phyloP scores from a whole-genome alignment of 306 rosid species.

The Erythrophleum fordii region DNA sequence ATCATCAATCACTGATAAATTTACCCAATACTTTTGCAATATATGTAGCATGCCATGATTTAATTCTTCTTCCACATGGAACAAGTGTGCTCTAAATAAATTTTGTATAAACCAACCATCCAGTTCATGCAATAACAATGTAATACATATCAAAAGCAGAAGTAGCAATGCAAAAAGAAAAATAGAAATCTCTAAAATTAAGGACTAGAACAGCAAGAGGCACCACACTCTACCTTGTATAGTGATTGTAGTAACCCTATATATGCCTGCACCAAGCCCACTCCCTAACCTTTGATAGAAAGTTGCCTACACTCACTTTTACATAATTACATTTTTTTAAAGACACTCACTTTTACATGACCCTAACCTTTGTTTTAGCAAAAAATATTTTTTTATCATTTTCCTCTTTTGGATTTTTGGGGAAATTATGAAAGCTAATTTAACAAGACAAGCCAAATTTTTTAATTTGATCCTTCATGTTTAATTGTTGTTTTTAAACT shows the following conservation, averaged over 20 bases:
- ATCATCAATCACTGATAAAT: not conserved
- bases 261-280: constrained; percentile 78
- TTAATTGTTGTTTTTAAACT: no score
- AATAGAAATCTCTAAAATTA: constrained; percentile 29
- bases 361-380: no score
- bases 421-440: no score
- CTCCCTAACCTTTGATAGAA: constrained; percentile 99
- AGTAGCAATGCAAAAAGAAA: constrained; percentile 10
- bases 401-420: no score
- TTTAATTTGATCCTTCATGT: no score
- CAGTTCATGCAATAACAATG: constrained; percentile 7
- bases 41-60: not conserved
- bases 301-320: no score
- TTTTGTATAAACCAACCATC: constrained; percentile 16
- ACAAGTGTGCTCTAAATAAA: constrained; percentile 24
- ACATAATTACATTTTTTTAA: no score
- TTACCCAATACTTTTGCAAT: not conserved
- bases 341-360: no score
- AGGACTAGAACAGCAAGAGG: constrained; percentile 23
- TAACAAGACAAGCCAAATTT: no score
- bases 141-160: constrained; percentile 12
- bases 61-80: constrained; percentile 5
- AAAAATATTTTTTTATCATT: no score
- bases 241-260: constrained; percentile 95
- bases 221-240: constrained; percentile 70